Conservation (phyloP, 129 eudicot species). For the Arctium lappa region DNA sequence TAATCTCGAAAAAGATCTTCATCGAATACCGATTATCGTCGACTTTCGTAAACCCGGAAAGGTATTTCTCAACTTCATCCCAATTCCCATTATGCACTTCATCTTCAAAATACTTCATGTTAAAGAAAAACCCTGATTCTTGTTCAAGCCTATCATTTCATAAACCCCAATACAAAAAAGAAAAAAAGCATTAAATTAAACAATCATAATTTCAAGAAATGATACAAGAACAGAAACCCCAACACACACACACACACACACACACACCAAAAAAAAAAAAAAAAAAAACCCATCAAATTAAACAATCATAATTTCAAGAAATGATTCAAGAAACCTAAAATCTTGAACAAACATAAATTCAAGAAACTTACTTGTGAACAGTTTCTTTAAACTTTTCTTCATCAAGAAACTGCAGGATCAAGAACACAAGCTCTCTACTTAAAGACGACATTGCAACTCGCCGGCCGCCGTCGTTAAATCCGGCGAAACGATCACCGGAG, state of each 20-base stretch:
- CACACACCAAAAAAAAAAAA: background rate
- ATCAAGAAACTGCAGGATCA: slow-evolving; percentile 88
- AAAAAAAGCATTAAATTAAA: background rate
- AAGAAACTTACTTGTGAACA: slow-evolving; percentile 72
- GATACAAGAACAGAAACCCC: background rate
- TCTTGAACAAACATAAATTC: background rate
- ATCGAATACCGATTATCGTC: slow-evolving; percentile 93
- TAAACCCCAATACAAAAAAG: background rate
- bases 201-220: background rate
- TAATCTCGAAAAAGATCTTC: slow-evolving; percentile 90
- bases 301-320: background rate
- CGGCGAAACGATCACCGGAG: slow-evolving; percentile 18
- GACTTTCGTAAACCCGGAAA: slow-evolving; percentile 86
- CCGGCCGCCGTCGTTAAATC: slow-evolving; percentile 30
- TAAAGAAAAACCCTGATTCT: slow-evolving; percentile 92
- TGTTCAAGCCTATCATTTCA: slow-evolving; percentile 64
- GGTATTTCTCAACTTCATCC: slow-evolving; percentile 91
- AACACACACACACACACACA: no score
- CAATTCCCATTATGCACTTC: slow-evolving; percentile 87
- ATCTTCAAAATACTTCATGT: slow-evolving; percentile 95
- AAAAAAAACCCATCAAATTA: background rate
- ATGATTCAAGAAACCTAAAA: background rate
- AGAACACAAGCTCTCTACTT: slow-evolving; percentile 86
- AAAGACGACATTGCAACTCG: slow-evolving; percentile 67
- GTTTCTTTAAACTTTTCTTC: slow-evolving; percentile 91